Conservation (phyloP, 2,329 filamentous ascomycete species). For the Arthrobotrys sinensis region DNA sequence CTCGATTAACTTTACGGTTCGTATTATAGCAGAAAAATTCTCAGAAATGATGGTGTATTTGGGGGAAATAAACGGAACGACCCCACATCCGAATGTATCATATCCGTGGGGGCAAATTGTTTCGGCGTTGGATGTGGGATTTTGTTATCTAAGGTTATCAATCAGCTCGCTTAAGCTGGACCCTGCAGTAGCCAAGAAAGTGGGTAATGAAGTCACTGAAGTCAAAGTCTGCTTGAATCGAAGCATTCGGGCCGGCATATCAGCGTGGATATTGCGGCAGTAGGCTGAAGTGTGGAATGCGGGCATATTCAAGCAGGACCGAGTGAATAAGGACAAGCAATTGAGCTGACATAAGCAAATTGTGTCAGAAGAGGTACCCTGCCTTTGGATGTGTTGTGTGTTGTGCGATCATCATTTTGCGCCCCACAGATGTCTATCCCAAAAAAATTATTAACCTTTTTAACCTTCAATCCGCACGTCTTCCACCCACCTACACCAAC, state of each 20-base stretch:
- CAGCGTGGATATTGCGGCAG: neutral
- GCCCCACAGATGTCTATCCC: neutral
- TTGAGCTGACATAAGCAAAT: conserved; percentile 12
- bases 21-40: no score
- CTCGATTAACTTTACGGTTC: no score
- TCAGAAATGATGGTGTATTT: no score
- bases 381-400: conserved; percentile 23
- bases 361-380: conserved; percentile 11
- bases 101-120: neutral
- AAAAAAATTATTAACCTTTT: conserved; percentile 1
- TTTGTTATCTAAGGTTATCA: conserved; percentile 61
- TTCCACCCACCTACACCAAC: neutral
- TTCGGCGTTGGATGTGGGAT: conserved; percentile 39
- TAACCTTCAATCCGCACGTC: neutral
- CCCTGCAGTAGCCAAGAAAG: conserved; percentile 47
- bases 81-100: neutral
- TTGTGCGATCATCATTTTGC: neutral
- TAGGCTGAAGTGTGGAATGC: neutral
- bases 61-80: no score
- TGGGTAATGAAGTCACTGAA: conserved; percentile 2
- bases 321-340: neutral
- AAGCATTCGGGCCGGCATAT: neutral
- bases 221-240: neutral
- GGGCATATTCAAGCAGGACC: neutral
- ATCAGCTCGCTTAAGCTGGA: conserved; percentile 50